phyloP scores from a whole-genome alignment of 2,329 filamentous ascomycete genomes.

The Trematosphaeria pertusa region DNA sequence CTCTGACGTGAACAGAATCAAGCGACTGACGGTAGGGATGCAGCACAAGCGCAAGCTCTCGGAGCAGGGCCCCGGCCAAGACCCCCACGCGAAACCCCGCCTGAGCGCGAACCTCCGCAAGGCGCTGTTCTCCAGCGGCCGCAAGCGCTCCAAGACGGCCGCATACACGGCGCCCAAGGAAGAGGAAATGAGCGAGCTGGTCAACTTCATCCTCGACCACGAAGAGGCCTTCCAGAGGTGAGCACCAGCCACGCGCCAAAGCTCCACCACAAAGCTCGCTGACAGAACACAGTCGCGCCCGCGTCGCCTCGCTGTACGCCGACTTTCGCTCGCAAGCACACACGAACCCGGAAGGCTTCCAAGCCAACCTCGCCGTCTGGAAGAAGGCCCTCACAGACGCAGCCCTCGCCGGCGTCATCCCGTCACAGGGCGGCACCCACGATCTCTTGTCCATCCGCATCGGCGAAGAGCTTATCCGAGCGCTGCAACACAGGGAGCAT shows the following conservation, averaged over 20 bases:
- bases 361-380: conserved; percentile 82
- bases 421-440: conserved; percentile 46
- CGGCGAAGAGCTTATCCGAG: conserved; percentile 69
- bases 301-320: conserved; percentile 85
- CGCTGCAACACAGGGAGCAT: conserved; percentile 77
- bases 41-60: no score
- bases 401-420: conserved; percentile 67
- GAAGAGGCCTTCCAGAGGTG: conserved; percentile 59
- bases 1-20: no score
- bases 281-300: conserved; percentile 68
- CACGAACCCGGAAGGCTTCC: conserved; percentile 85
- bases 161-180: no score
- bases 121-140: no score
- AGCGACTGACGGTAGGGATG: no score
- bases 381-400: conserved; percentile 75
- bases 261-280: neutral
- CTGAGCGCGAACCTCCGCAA: no score
- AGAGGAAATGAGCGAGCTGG: conserved; percentile 68
- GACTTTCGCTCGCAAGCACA: conserved; percentile 78
- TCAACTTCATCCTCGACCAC: conserved; percentile 63
- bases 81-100: no score
- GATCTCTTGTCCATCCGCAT: conserved; percentile 60
- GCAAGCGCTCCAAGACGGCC: no score
- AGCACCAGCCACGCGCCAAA: neutral
- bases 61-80: no score